Conservation (phyloP, 345 rosid species). For the Bruguiera gymnorhiza region DNA sequence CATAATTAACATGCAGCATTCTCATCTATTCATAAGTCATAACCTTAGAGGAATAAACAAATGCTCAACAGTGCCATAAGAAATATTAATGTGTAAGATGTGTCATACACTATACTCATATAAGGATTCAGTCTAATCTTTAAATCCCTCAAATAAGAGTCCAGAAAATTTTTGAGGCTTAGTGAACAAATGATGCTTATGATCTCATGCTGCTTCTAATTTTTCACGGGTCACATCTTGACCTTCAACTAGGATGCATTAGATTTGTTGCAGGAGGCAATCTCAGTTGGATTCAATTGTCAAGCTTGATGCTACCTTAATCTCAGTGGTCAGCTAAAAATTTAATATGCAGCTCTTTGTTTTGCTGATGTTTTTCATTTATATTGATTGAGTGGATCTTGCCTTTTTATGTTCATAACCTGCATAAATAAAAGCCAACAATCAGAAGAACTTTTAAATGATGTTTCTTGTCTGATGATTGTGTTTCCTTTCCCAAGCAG, state of each 20-base stretch:
- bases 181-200: no score
- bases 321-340: not conserved
- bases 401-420: not conserved
- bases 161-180: no score
- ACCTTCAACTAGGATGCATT: not conserved
- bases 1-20: no score
- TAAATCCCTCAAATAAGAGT: not conserved
- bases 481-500: slow-evolving; percentile 41
- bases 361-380: not conserved
- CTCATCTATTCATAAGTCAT: no score
- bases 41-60: no score
- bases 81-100: no score
- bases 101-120: not conserved
- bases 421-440: not conserved
- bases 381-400: not conserved
- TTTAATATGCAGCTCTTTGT: not conserved
- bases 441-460: not conserved
- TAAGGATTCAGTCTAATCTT: not conserved
- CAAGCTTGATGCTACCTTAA: not conserved
- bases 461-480: slow-evolving; percentile 8
- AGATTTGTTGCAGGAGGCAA: not conserved
- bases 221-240: no score
- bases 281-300: not conserved
- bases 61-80: no score
- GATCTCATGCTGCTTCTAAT: no score